Base-by-base conservation (phyloP, 2,329 filamentous ascomycete genomes). In the Nannizziopsis barbatae region DNA sequence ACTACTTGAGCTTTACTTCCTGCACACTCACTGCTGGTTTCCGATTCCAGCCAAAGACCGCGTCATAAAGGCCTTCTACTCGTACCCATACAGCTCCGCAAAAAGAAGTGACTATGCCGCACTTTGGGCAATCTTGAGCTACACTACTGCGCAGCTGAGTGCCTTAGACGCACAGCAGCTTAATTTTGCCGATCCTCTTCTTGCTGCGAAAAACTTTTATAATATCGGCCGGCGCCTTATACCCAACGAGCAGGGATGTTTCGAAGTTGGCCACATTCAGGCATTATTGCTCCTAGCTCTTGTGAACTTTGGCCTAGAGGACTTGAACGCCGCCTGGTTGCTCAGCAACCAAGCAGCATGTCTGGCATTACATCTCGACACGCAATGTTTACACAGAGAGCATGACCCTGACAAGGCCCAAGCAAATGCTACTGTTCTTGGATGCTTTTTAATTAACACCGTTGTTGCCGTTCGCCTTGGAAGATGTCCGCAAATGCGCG, bases 1-100 rank as follows among this genome's bases (percentile, higher is more conserved):
- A 12, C 61, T 79, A 5, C 62, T 80, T 32, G 75, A 79, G 55
- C 65, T 73, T 9, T 80, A 79, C 55, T 79, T 79, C 53, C 70
- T 75, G 0, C 72, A 73, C 48, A 77, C 74, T 0, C 75, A 80
- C 54, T 71, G 71, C 20, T 80, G 77, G 76, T 70, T 80, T 27
- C 77, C 77, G 0, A 71, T 80, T n/a, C 67, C 74, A 20, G 73
- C 76, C 42, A 78, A 76, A 57, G 73, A 78, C 53, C 72, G 74
- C 49, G 68, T 78, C 7, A 62, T 79, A 12, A 74, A 74, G 49
- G 66, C 72, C 2, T 75, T 73, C n/a, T 79, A 79, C 56, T 67
- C 71, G 5, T 77, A 76, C 22, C 22, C 22, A 27, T 27, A 27
- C 22, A 27, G 22, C 22, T 27, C 22, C 22, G 7, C 22, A 7